Evolutionary conservation across 164 flowering plant genomes (phyloP), one percentile per base, ranked within the genome.

Genomic region (Akebia trifoliata): DNA sequence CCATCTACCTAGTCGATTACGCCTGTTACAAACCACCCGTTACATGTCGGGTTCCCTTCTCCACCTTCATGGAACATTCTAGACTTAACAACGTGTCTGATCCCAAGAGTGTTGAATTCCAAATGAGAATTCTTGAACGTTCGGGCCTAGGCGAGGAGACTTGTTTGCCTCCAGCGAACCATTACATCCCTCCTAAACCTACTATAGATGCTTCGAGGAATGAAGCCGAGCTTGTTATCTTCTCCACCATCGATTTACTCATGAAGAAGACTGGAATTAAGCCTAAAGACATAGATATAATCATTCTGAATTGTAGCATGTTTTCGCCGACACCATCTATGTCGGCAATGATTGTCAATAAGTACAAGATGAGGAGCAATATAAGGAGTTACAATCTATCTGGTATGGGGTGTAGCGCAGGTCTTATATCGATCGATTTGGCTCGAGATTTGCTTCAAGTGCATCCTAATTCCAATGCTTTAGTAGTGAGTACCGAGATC

Each of bases 331-430:
- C 82, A 0, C 84, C 89, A 0, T 83, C 84, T 0, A 20, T 83
- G 20, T 70, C 86, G 1, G 81, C 89, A 5, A 83, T 83, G 86
- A 69, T 83, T 14, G 65, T 83, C 14, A 83, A 81, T 44, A 81
- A 79, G 52, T 83, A 79, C 74, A 81, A 77, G 66, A 72, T 81
- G 56, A 70, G 89, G 44, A 78, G 86, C 57, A 81, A 83, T 51
- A 63, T 83, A 0, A 72, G 65, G 59, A 83, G 81, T 65, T 82
- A 76, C 29, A 82, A 80, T 49, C 74, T 83, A 24, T 81, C 83
- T 8, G 89, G 89, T 0, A 84, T 84, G 86, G 86, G 90, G 0
- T 84, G 90, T 55, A 79, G 84, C 51, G 90, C 86, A 0, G 78
- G 90, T 2, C 25, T 84, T 2, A 76, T 84, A 6, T 76, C 90